Conservation (phyloP, 345 rosid genomes). For the Sisymbrium altissimum region DNA sequence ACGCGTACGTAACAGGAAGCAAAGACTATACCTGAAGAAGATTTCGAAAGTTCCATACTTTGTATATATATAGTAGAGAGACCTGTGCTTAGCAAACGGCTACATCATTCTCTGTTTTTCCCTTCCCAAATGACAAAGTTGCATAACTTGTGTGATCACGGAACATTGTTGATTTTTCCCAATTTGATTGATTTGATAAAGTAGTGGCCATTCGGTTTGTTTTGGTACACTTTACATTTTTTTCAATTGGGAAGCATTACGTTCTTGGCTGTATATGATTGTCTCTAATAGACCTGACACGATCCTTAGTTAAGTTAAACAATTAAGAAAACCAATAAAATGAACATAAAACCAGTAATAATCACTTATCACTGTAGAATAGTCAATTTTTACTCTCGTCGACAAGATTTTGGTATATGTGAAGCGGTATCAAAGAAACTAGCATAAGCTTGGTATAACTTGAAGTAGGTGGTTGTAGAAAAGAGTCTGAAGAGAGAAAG, state of each 20-base stretch:
- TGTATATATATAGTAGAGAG: neutral
- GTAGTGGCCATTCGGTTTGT: neutral
- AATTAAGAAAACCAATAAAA: neutral
- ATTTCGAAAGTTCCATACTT: neutral
- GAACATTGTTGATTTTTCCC: neutral
- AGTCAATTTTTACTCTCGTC: too few relatives aligned
- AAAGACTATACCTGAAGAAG: neutral
- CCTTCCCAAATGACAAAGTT: neutral
- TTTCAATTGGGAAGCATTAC: too few relatives aligned
- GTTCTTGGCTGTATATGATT: too few relatives aligned
- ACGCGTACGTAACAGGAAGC: neutral
- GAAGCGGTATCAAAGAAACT: too few relatives aligned
- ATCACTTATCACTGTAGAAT: neutral
- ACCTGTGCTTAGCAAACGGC: neutral
- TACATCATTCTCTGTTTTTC: neutral
- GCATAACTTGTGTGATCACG: neutral
- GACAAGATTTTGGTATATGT: neutral
- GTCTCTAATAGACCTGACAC: too few relatives aligned
- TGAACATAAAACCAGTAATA: neutral
- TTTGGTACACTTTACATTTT: neutral
- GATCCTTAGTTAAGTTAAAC: too few relatives aligned
- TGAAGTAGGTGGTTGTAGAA: too few relatives aligned
- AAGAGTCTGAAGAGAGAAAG: too few relatives aligned
- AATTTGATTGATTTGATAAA: neutral
- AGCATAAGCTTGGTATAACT: too few relatives aligned